Evolutionary conservation across 2,329 filamentous ascomycete species (phyloP), one percentile per base, ranked within the genome.

Genomic region (Xylariales sp.): DNA sequence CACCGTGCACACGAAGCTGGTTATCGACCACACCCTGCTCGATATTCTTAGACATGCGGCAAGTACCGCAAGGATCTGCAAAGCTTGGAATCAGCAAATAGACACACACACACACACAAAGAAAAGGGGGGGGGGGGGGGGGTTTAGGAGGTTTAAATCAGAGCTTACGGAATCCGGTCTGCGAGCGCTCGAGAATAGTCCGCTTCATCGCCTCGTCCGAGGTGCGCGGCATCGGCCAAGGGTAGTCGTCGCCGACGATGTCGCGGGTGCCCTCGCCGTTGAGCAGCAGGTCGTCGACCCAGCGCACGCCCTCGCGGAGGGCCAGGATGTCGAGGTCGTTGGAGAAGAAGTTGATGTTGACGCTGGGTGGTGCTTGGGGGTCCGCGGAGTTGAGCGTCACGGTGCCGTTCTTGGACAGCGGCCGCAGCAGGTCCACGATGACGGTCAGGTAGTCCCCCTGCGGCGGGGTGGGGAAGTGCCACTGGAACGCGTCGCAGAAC

Each of bases 141-240:
- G n/a, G n/a, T n/a, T n/a, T n/a, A n/a, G n/a, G n/a, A n/a, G n/a
- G n/a, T n/a, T n/a, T n/a, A n/a, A n/a, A n/a, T n/a, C n/a, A n/a
- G n/a, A n/a, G n/a, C n/a, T n/a, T n/a, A n/a, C n/a, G 73, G 60
- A 76, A 80, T 0, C 65, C 69, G 4, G 76, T 81, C 59, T 81
- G 74, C 20, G 59, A 72, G n/a, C 77, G 63, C 39, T 81, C 77
- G 6, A 81, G 55, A 11, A 81, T 69, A 27, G 66, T 59, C 34
- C 65, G 63, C 29, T 72, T 69, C 76, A 82, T 81, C 2, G 60
- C 69, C 40, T 72, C 68, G 36, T 81, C 74, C 1, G 65, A 66
- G 11, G 74, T 50, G 3, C 71, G 62, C 0, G 77, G 76, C 73
- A 82, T 78, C 0, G 66, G 57, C 75, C 74, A 81, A 0, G 78